Percentiles rank a stretch among this genome's conserved stretches.
phyloP scores from a whole-genome alignment of 2,329 filamentous ascomycete species.

The Aspergillus melleus region DNA sequence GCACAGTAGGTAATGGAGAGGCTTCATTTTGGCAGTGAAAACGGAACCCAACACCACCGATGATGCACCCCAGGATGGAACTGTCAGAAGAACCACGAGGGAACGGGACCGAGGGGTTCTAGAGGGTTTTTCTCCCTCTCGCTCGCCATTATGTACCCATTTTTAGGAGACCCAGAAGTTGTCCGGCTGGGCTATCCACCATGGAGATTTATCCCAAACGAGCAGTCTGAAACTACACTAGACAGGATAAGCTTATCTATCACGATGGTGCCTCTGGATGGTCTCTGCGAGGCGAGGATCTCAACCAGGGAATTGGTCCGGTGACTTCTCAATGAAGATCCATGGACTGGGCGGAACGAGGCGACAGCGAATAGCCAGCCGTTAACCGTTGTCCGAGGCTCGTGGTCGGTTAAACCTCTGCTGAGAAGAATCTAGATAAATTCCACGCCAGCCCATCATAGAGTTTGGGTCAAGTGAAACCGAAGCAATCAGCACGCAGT shows the following conservation, averaged over 20 bases:
- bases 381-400: not conserved
- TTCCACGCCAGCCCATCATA: not conserved
- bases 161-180: not conserved
- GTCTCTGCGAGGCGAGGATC: not conserved
- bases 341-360: not conserved
- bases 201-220: not conserved
- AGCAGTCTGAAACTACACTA: not conserved
- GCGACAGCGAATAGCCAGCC: not conserved
- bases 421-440: not conserved
- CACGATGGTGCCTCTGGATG: not conserved
- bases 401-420: not conserved
- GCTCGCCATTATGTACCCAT: not conserved
- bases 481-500: not conserved
- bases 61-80: not conserved
- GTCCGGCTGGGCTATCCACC: not conserved
- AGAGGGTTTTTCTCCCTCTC: not conserved
- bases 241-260: conserved; percentile 5
- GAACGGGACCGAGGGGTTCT: not conserved
- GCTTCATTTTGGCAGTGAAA: not conserved
- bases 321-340: not conserved
- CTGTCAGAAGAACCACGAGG: not conserved
- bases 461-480: conserved; percentile 1
- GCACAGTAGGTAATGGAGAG: not conserved
- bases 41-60: not conserved
- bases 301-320: not conserved